phyloP scores from a whole-genome alignment of 768 basidiomycete genomes.

The Rhizopogon sp. region DNA sequence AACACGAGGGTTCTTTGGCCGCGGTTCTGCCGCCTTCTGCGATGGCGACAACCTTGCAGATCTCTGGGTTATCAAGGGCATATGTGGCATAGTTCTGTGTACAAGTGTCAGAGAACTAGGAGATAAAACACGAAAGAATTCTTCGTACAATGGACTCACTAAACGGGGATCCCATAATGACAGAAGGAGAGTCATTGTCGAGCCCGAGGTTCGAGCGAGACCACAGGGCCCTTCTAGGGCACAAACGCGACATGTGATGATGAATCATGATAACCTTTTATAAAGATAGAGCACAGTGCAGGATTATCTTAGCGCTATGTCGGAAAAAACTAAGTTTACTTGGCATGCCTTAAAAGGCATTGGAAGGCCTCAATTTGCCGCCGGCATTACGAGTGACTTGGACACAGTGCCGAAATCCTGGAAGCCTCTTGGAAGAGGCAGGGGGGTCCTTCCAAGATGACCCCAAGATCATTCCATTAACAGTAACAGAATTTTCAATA shows the following conservation, averaged over 20 bases:
- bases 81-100: slow-evolving; percentile 59
- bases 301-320: neutral
- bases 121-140: neutral
- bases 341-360: neutral
- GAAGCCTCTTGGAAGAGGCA: too few relatives aligned
- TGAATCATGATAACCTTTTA: neutral
- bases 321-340: too few relatives aligned
- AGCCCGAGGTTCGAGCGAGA: slow-evolving; percentile 22
- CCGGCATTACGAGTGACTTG: neutral
- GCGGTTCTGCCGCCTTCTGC: slow-evolving; percentile 88
- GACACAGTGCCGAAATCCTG: neutral
- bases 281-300: neutral
- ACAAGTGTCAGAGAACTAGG: neutral
- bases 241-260: slow-evolving; percentile 19
- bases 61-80: slow-evolving; percentile 51
- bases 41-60: slow-evolving; percentile 77
- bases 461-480: too few relatives aligned
- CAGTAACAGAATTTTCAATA: too few relatives aligned
- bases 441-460: too few relatives aligned
- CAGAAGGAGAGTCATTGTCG: slow-evolving; percentile 10
- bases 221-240: slow-evolving; percentile 32
- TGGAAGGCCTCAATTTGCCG: neutral
- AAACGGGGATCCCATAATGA: slow-evolving; percentile 8
- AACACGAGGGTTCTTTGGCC: slow-evolving; percentile 69
- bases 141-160: slow-evolving; percentile 48